Base-by-base conservation (phyloP, 164 flowering plant species). In the Dillenia suffruticosa region DNA sequence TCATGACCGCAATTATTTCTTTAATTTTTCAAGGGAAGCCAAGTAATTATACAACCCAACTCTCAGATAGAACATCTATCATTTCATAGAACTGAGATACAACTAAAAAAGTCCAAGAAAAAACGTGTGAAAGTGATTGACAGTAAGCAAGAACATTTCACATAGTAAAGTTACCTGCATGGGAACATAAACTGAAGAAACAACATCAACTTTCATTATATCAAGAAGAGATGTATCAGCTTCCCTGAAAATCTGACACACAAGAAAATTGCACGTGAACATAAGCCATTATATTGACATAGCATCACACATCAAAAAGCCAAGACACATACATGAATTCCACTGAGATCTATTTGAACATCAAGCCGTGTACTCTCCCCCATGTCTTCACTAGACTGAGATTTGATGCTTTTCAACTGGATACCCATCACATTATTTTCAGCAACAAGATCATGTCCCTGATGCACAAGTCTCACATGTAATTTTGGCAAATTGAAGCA, bases 331-430 rank as follows among this genome's bases (percentile, higher is more conserved):
- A 95, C 99, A 95, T 92, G 91, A 80, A 95, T 92, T 80, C 88
- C 97, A 72, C 91, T 95, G 68, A 88, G 82, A 65, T 90, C 99
- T 91, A 95, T 52, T 73, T 91, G 97, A 75, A 90, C 65, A 66
- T 95, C 97, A 71, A 90, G 81, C 54, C 83, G 95, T 40, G 89
- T 85, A 72, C 83, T 83, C 76, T 95, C 97, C 65, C 97, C 94
- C 9, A 77, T 71, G 64, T 95, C 97, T 69, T 95, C 97, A 69
- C 48, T 69, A 46, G 82, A 79, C 54, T 62, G 79, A 57, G 99
- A 92, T 67, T 92, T 95, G 56, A 67, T 72, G 69, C 86, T 83
- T 70, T 72, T 84, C 60, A 95, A 59, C 62, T 90, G 88, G 68
- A 95, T 84, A 26, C 99, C 99, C 79, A 68, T 88, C 46, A 95